phyloP scores from a whole-genome alignment of 179 eudicot species.

The Silene noctiflora region DNA sequence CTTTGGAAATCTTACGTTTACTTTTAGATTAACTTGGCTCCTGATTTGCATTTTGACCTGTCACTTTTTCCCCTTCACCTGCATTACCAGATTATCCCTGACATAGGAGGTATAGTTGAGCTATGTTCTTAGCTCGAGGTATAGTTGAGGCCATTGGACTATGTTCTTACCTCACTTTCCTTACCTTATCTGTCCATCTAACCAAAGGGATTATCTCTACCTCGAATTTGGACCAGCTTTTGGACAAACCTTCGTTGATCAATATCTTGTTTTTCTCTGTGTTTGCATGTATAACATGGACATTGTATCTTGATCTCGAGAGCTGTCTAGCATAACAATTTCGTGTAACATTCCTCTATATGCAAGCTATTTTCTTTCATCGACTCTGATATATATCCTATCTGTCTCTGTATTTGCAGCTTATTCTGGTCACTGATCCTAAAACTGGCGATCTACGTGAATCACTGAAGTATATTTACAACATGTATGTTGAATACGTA shows the following conservation, averaged over 20 bases:
- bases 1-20: neutral
- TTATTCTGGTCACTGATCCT: conserved; percentile 81
- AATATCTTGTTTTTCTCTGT: neutral
- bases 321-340: neutral
- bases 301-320: neutral
- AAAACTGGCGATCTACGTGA: conserved; percentile 86
- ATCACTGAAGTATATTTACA: conserved; percentile 82
- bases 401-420: conserved; percentile 39
- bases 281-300: neutral
- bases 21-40: neutral
- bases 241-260: neutral
- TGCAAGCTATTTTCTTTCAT: neutral
- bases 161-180: neutral
- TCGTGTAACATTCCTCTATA: neutral
- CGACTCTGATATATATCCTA: neutral
- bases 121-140: no score
- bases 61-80: neutral
- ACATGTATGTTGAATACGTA: conserved; percentile 85
- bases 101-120: no score
- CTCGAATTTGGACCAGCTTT: neutral
- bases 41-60: neutral
- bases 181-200: neutral
- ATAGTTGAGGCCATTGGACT: no score
- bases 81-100: neutral
- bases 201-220: neutral